These are phyloP conservation scores for Plantago major DNA, from an alignment of 257 asterid genomes.

Conservation along the genomic window DNA sequence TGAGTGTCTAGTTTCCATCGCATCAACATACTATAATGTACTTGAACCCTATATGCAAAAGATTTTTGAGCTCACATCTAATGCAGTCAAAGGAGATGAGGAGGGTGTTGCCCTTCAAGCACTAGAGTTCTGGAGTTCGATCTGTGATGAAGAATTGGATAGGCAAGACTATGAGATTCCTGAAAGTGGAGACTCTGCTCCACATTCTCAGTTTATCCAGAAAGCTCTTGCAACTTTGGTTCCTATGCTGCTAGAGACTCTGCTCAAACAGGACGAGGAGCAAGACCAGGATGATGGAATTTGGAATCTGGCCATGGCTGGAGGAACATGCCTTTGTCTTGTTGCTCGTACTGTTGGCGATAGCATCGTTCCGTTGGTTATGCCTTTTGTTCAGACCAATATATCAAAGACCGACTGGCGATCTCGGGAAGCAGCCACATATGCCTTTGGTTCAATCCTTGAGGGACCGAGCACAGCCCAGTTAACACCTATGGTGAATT, in stretches of 20 bases:
- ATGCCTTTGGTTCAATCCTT: constrained; percentile 85
- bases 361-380: constrained; percentile 61
- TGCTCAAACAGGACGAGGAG: constrained; percentile 82
- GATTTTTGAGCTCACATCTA: constrained; percentile 71
- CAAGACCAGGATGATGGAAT: constrained; percentile 83
- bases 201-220: constrained; percentile 64
- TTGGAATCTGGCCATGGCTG: constrained; percentile 93
- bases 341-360: constrained; percentile 83
- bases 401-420: constrained; percentile 74
- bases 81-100: constrained; percentile 73
- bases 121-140: constrained; percentile 88
- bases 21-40: constrained; percentile 66
- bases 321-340: constrained; percentile 79
- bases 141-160: constrained; percentile 83
- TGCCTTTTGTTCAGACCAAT: constrained; percentile 75
- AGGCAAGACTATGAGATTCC: constrained; percentile 61
- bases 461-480: constrained; percentile 83
- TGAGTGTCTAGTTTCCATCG: constrained; percentile 84
- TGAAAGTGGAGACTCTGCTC: constrained; percentile 53
- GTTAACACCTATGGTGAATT: constrained; percentile 72
- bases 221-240: constrained; percentile 71
- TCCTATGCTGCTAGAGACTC: constrained; percentile 78
- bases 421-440: constrained; percentile 80
- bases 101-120: constrained; percentile 90
- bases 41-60: constrained; percentile 77